Conservation (phyloP, 768 basidiomycete species). For the Lentinula sp. region DNA sequence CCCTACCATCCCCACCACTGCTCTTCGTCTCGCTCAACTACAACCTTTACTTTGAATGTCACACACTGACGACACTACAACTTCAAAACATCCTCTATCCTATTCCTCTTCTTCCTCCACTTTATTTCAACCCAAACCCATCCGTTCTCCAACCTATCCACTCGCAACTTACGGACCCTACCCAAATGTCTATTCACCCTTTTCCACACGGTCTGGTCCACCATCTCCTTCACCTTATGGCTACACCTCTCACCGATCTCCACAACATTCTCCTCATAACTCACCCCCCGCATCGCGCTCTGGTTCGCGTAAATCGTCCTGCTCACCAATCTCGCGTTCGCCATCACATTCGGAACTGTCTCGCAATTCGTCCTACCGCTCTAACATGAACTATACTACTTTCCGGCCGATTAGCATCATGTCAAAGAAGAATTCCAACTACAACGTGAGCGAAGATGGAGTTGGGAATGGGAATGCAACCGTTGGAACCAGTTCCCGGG, state of each 20-base stretch:
- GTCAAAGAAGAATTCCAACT: background rate
- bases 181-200: slow-evolving; percentile 4
- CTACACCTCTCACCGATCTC: background rate
- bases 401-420: slow-evolving; percentile 1
- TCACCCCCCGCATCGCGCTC: background rate
- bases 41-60: background rate
- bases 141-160: background rate
- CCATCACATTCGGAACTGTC: background rate
- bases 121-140: background rate
- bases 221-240: background rate
- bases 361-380: background rate
- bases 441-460: background rate
- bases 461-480: background rate
- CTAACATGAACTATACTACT: background rate
- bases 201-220: background rate
- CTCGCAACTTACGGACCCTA: background rate
- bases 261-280: background rate
- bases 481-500: background rate
- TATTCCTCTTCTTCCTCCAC: background rate
- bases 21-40: background rate
- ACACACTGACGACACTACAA: background rate
- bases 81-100: background rate
- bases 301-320: background rate
- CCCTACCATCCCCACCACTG: background rate
- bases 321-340: background rate